Evolutionary conservation across 2,329 filamentous ascomycete genomes (phyloP).

Genomic region (Pseudogymnoascus sp.): DNA sequence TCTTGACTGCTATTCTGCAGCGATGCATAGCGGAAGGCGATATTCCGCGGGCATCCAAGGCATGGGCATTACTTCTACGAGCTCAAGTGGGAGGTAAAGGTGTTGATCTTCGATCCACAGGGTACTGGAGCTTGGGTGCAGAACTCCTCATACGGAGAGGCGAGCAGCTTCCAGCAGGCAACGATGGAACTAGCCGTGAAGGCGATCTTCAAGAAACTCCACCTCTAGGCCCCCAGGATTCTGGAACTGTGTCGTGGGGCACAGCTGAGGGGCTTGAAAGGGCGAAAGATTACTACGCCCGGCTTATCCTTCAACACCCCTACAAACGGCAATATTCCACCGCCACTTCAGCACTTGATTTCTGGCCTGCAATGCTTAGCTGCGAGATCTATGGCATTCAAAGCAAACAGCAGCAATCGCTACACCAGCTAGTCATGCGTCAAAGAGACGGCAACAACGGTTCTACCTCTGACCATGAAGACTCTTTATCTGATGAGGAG

Average conservation of each 20-base stretch:
- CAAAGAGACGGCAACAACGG: not conserved
- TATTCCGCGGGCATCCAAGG: conserved; percentile 63
- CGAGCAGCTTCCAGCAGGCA: conserved; percentile 14
- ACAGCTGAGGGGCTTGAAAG: conserved; percentile 46
- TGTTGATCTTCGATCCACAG: conserved; percentile 63
- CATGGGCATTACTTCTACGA: conserved; percentile 68
- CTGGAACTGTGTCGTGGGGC: conserved; percentile 28
- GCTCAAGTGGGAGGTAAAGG: conserved; percentile 47
- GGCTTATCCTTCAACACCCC: conserved; percentile 69
- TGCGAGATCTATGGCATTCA: conserved; percentile 74
- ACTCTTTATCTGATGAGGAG: conserved; percentile 19
- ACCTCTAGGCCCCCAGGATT: not conserved
- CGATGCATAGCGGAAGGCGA: conserved; percentile 65
- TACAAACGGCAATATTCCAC: conserved; percentile 52
- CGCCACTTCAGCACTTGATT: conserved; percentile 59
- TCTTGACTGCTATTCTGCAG: conserved; percentile 65
- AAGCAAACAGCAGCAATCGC: conserved; percentile 46
- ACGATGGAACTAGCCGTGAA: not conserved
- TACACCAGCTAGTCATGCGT: conserved; percentile 31
- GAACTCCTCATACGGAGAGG: conserved; percentile 66
- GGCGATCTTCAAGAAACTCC: not conserved
- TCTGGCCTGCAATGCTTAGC: conserved; percentile 74
- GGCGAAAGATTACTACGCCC: conserved; percentile 67
- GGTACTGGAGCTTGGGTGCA: conserved; percentile 76
- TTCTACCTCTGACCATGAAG: conserved; percentile 25